Conservation (phyloP, 495 filamentous ascomycete genomes). For the Penicillium macrosclerotiorum region DNA sequence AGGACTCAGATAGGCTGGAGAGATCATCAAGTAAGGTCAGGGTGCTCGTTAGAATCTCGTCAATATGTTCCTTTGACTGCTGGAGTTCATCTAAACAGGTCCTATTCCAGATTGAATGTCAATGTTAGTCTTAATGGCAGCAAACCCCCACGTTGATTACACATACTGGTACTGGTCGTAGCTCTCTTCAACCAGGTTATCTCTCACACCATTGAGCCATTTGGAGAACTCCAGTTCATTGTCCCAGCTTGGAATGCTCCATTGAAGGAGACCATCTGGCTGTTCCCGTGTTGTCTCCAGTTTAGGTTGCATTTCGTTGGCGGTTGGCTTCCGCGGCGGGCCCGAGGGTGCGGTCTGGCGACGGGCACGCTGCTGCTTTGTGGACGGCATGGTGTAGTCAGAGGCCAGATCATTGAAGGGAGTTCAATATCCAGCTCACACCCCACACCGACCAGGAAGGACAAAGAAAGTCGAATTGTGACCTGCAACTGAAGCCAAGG, state of each 20-base stretch:
- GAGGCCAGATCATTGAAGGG: background rate
- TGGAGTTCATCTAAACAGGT: constrained; percentile 76
- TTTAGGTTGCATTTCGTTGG: constrained; percentile 22
- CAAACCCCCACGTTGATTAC: constrained; percentile 15
- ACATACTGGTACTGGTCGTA: constrained; percentile 80
- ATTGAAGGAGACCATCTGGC: constrained; percentile 1
- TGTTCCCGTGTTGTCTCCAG: constrained; percentile 26
- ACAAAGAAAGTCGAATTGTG: background rate
- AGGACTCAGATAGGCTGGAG: constrained; percentile 73
- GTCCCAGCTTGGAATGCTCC: constrained; percentile 18
- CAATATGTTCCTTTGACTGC: constrained; percentile 74
- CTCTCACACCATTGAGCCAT: constrained; percentile 62
- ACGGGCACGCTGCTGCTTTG: constrained; percentile 36
- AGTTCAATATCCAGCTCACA: constrained; percentile 6
- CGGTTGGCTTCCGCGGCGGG: constrained; percentile 30
- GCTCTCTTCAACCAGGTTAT: constrained; percentile 71
- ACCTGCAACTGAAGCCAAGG: constrained; percentile 3
- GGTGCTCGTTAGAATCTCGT: constrained; percentile 74
- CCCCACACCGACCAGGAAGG: background rate
- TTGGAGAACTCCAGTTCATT: constrained; percentile 60
- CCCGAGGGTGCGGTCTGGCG: constrained; percentile 45
- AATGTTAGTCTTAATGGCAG: constrained; percentile 11
- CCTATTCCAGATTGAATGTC: constrained; percentile 34
- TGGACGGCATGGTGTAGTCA: constrained; percentile 25
- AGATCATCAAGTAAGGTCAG: constrained; percentile 70